Percentiles rank a stretch among this genome's conserved stretches.
These are phyloP conservation scores for Climacium dendroides DNA, from an alignment of 225 moss, liverwort and hornwort species.

Conservation along the genomic window DNA sequence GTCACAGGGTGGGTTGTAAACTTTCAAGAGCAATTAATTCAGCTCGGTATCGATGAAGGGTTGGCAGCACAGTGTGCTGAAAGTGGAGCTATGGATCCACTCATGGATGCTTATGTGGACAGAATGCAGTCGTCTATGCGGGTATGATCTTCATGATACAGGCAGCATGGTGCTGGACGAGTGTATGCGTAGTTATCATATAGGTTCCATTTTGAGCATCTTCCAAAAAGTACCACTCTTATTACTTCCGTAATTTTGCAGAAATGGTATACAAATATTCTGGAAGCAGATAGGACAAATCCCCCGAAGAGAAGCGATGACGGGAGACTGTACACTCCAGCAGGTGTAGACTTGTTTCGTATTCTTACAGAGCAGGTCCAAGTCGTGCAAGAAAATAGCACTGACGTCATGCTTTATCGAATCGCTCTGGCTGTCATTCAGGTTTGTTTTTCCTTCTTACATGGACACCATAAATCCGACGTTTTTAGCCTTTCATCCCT, in stretches of 20 bases:
- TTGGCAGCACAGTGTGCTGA: constrained; percentile 96
- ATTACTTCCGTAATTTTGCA: constrained; percentile 11
- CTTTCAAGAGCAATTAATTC: constrained; percentile 83
- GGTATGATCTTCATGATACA: constrained; percentile 23
- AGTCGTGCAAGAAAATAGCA: constrained; percentile 96
- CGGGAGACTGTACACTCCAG: constrained; percentile 87
- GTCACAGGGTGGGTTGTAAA: constrained; percentile 98
- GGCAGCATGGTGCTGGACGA: neutral
- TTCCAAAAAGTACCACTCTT: neutral
- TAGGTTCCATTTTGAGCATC: neutral
- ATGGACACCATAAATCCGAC: neutral
- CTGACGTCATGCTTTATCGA: constrained; percentile 97
- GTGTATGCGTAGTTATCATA: neutral
- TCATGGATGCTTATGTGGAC: constrained; percentile 98
- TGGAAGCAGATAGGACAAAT: constrained; percentile 80
- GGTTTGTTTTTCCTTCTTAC: constrained; percentile 26
- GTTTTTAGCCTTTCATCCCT: neutral
- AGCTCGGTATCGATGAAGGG: constrained; percentile 88
- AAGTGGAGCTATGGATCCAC: constrained; percentile 99
- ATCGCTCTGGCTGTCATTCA: constrained; percentile 89
- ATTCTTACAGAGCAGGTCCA: constrained; percentile 94
- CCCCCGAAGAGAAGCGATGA: constrained; percentile 96
- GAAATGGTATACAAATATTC: constrained; percentile 99
- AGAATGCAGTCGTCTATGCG: constrained; percentile 95
- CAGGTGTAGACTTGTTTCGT: constrained; percentile 92